These are phyloP conservation scores for Yamadazyma membranifaciens DNA, from an alignment of 1,139 yeast genomes.

Conservation along the genomic window DNA sequence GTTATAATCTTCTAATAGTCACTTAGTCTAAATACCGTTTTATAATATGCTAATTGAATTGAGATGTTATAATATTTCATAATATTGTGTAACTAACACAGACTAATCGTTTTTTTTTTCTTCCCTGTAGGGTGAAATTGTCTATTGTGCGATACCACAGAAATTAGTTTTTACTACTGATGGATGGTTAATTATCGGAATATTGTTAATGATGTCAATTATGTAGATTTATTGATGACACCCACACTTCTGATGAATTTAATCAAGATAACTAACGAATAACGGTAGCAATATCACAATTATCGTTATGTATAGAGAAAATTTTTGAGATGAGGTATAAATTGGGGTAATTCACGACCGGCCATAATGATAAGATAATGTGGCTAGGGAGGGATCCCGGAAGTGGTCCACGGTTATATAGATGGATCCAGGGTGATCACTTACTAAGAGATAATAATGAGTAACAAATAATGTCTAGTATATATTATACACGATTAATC, in stretches of 20 bases:
- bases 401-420: no score
- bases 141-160: not conserved
- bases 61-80: slow-evolving; percentile 1
- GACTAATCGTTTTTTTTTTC: not conserved
- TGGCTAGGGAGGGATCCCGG: no score
- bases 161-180: not conserved
- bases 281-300: no score
- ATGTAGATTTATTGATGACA: no score
- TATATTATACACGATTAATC: not conserved
- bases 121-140: not conserved
- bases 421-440: no score
- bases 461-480: no score
- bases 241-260: no score
- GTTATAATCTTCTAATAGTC: not conserved
- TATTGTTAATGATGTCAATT: no score
- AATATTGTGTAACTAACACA: slow-evolving; percentile 1
- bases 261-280: no score
- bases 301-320: not conserved
- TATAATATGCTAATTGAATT: slow-evolving; percentile 2
- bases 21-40: slow-evolving; percentile 3
- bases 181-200: no score
- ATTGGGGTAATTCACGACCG: not conserved
- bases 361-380: not conserved
- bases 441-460: no score
- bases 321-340: slow-evolving; percentile 3